A percentile compares a stretch with the other conserved stretches of the same genome.
Conservation (phyloP, 345 rosid genomes). For the Nasturtium officinale region DNA sequence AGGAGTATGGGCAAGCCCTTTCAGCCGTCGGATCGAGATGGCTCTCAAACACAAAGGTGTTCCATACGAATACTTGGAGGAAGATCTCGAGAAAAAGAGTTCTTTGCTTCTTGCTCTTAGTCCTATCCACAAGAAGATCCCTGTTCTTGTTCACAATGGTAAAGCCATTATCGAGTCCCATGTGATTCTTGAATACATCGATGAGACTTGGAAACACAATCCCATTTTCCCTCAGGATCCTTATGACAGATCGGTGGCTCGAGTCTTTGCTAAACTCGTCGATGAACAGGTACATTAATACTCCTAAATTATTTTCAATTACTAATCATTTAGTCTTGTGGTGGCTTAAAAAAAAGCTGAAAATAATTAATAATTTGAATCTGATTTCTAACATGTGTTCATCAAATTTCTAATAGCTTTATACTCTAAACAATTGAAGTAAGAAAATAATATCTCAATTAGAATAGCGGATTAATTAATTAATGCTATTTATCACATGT, state of each 20-base stretch:
- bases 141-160: constrained; percentile 50
- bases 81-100: constrained; percentile 42
- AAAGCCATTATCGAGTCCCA: constrained; percentile 50
- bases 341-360: not conserved
- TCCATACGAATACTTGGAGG: constrained; percentile 39
- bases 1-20: constrained; percentile 46
- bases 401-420: not conserved
- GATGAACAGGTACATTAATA: constrained; percentile 43
- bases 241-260: constrained; percentile 43
- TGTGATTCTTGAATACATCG: constrained; percentile 53
- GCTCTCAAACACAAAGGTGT: constrained; percentile 49
- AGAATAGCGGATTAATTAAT: not conserved
- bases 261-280: constrained; percentile 43
- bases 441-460: not conserved
- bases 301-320: not conserved
- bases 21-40: constrained; percentile 41
- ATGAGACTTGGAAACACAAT: constrained; percentile 46
- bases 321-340: not conserved
- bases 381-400: not conserved
- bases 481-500: not conserved
- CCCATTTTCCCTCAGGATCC: constrained; percentile 50
- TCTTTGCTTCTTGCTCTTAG: constrained; percentile 34
- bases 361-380: too few relatives aligned
- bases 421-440: not conserved
- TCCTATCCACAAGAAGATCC: constrained; percentile 46